Base-by-base conservation (phyloP, 164 flowering plant genomes). In the Nymphaea colorata region DNA sequence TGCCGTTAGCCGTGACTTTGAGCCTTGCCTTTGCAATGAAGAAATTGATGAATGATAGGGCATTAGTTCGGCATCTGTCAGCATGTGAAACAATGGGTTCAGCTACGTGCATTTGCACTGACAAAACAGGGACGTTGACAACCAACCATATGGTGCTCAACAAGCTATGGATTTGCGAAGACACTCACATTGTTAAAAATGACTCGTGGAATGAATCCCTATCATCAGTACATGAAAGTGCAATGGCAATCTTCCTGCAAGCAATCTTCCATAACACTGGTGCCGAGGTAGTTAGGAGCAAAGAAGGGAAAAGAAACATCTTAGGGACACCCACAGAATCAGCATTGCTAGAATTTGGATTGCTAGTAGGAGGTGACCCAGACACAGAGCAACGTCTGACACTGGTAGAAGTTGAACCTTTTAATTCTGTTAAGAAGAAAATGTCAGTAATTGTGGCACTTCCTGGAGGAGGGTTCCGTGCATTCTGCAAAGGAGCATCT, bases 401-500 rank as follows among this genome's bases (percentile, higher is more conserved):
- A 60, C 70, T 86, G 15, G 62, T 81, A 6, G 78, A 84, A 71
- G 82, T 88, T 55, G 91, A 88, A 68, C 96, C 96, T 73, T 90
- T 90, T 73, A 90, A 85, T 74, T 90, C 96, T 12, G 80, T 74
- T 15, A 82, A 66, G 79, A 90, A 90, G 80, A 87, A 79, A 71
- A 87, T 90, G 96, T 86, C 91, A 44, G 88, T 84, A n/a, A 80
- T 90, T 68, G 82, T 86, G 6, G 71, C 82, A 42, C 77, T 76
- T 62, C 84, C 88, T 18, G 81, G 71, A 44, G 83, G 87, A 44
- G 77, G 83, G 14, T 36, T 41, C 11, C 81, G 85, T 68, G 96
- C 87, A 43, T 85, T 80, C 65, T 85, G 88, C 80, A 90, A 87
- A 84, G 96, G 96, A 47, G 96, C 93, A 76, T 86, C 93, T n/a